phyloP scores from a whole-genome alignment of 495 filamentous ascomycete species.

The Trichocladium uniseriatum region DNA sequence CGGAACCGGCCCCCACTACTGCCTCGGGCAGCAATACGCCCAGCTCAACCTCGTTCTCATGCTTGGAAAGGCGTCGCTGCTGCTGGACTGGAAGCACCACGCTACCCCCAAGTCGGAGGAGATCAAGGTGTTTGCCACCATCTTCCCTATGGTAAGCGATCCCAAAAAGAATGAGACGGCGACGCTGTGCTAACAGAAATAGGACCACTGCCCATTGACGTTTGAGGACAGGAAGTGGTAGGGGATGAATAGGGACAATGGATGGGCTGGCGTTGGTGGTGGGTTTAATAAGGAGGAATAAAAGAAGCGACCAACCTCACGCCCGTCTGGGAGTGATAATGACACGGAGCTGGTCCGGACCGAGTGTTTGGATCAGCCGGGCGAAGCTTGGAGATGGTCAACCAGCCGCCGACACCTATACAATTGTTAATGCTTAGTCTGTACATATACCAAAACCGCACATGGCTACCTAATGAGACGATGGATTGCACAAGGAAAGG shows the following conservation, averaged over 20 bases:
- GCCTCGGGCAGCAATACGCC: constrained; percentile 92
- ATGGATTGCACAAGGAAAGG: neutral
- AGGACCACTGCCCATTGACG: constrained; percentile 60
- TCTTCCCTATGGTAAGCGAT: constrained; percentile 83
- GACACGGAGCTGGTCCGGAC: neutral
- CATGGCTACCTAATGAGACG: neutral
- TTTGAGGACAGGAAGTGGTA: constrained; percentile 45
- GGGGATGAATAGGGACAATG: neutral
- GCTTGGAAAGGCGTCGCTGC: constrained; percentile 88
- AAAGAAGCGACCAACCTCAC: neutral
- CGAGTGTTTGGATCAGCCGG: neutral
- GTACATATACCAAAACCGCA: constrained; percentile 10
- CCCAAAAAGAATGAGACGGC: neutral
- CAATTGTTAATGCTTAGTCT: constrained; percentile 21
- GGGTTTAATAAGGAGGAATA: neutral
- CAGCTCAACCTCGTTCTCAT: constrained; percentile 79
- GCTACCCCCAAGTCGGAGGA: constrained; percentile 73
- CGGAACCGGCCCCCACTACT: constrained; percentile 94
- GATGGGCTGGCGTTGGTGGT: neutral
- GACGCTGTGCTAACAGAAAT: constrained; percentile 2
- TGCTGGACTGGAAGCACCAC: constrained; percentile 85
- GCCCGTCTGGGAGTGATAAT: neutral
- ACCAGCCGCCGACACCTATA: constrained; percentile 4
- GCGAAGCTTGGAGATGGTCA: neutral
- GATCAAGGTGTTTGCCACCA: constrained; percentile 97